Percentiles rank a stretch among this genome's conserved stretches.
Conservation (phyloP, 305 asterid species). For the Solanum hybrid region DNA sequence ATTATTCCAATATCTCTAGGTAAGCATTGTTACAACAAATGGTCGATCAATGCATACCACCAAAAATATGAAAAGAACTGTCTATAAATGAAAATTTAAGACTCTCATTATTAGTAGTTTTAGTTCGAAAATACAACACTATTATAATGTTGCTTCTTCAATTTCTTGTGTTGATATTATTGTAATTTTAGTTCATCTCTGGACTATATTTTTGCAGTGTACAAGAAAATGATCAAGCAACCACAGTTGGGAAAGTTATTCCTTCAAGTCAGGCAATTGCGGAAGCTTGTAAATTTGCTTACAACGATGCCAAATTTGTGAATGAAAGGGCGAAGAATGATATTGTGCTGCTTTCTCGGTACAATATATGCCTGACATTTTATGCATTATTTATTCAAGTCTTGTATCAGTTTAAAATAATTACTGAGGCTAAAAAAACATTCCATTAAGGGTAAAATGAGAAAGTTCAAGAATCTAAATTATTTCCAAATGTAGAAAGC, state of each 20-base stretch:
- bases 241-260: slow-evolving; percentile 28
- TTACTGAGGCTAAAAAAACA: background rate
- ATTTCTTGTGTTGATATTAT: background rate
- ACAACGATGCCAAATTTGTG: slow-evolving; percentile 74
- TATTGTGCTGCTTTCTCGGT: slow-evolving; percentile 80
- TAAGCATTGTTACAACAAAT: slow-evolving; percentile 15
- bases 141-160: background rate
- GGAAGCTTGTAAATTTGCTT: slow-evolving; percentile 81
- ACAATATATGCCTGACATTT: slow-evolving; percentile 10
- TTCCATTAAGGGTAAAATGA: background rate
- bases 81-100: background rate
- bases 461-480: no score
- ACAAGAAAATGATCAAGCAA: slow-evolving; percentile 36
- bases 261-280: slow-evolving; percentile 54
- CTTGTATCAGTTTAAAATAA: background rate
- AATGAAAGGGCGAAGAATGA: slow-evolving; percentile 89
- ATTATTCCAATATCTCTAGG: slow-evolving; percentile 50
- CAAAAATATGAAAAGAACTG: background rate
- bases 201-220: slow-evolving; percentile 23
- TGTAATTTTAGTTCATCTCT: background rate
- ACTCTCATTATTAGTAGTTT: background rate
- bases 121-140: background rate
- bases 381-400: slow-evolving; percentile 6
- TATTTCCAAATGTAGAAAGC: background rate
- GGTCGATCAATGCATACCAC: background rate